Evolutionary conservation across 305 asterid species (phyloP).

Genomic region (Plantago coronopus): DNA sequence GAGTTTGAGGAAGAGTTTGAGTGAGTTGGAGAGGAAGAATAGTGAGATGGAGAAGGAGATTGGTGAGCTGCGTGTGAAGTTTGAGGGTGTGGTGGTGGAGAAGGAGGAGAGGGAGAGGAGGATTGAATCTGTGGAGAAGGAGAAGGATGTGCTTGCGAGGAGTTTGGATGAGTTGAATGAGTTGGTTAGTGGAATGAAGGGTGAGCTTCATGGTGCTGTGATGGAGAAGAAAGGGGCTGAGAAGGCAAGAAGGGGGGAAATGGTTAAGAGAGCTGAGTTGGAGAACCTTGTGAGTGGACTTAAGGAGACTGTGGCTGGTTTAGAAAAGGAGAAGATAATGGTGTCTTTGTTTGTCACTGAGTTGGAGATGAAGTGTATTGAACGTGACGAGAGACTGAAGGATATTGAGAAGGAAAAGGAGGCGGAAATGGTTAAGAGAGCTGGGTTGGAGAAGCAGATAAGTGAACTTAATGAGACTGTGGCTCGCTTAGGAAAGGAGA

Average conservation of each 20-base stretch:
- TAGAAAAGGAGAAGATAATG: conserved; percentile 37
- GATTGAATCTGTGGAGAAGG: conserved; percentile 31
- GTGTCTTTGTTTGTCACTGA: conserved; percentile 32
- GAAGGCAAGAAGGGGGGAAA: conserved; percentile 40
- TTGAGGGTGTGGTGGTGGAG: conserved; percentile 25
- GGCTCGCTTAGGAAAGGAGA: conserved; percentile 36
- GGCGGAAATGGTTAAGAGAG: conserved; percentile 33
- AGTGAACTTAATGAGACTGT: conserved; percentile 41
- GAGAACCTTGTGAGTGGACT: conserved; percentile 41
- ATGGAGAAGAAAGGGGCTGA: conserved; percentile 44
- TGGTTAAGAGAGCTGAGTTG: conserved; percentile 37
- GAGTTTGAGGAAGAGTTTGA: conserved; percentile 31
- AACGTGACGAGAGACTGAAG: too few species aligned
- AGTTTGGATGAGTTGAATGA: conserved; percentile 31
- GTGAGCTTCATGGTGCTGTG: conserved; percentile 25
- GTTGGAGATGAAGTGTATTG: conserved; percentile 66
- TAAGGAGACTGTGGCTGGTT: conserved; percentile 35
- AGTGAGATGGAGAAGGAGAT: conserved; percentile 24
- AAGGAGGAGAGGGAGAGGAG: conserved; percentile 36
- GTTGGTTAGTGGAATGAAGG: conserved; percentile 34
- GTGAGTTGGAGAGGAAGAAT: conserved; percentile 39
- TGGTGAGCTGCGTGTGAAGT: conserved; percentile 32
- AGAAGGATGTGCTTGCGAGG: conserved; percentile 35
- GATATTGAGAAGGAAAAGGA: conserved; percentile 48
- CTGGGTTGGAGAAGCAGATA: conserved; percentile 45